Conservation (phyloP, 371 early-diverging fungal genomes). For the Saksenaea vasiformis region DNA sequence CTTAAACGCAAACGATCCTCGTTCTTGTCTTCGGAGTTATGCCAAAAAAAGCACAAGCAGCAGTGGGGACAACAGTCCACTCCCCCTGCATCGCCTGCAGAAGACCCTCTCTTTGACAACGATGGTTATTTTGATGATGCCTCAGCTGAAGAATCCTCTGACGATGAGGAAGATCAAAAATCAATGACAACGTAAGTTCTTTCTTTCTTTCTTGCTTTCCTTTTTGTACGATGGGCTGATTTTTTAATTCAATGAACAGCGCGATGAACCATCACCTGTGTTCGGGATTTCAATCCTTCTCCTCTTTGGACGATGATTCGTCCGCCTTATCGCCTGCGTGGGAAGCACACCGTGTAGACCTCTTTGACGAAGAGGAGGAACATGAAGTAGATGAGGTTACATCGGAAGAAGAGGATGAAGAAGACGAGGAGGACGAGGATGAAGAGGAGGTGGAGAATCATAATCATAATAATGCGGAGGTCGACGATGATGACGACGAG, state of each 20-base stretch:
- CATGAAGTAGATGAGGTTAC: not conserved
- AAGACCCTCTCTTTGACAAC: slow-evolving; percentile 9
- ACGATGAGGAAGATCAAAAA: slow-evolving; percentile 12
- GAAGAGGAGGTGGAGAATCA: slow-evolving; percentile 8
- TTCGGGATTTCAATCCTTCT: not conserved
- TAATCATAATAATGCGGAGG: no score
- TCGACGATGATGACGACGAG: not conserved
- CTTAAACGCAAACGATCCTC: slow-evolving; percentile 9
- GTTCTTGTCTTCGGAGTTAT: not conserved
- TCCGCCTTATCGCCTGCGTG: not conserved
- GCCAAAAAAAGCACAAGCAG: slow-evolving; percentile 9
- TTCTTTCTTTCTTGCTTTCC: not conserved
- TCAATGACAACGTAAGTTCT: not conserved
- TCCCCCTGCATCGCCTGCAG: slow-evolving; percentile 21
- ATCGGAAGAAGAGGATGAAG: not conserved
- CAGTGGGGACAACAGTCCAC: slow-evolving; percentile 8
- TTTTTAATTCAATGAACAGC: not conserved
- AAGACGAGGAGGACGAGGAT: not conserved
- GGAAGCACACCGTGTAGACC: not conserved
- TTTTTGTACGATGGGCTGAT: not conserved
- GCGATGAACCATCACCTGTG: not conserved
- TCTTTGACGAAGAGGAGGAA: not conserved
- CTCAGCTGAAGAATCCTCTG: slow-evolving; percentile 23
- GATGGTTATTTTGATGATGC: slow-evolving; percentile 20
- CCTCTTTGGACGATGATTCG: not conserved